Evolutionary conservation across 2,329 filamentous ascomycete genomes (phyloP).

Genomic region (Exophiala sideris): DNA sequence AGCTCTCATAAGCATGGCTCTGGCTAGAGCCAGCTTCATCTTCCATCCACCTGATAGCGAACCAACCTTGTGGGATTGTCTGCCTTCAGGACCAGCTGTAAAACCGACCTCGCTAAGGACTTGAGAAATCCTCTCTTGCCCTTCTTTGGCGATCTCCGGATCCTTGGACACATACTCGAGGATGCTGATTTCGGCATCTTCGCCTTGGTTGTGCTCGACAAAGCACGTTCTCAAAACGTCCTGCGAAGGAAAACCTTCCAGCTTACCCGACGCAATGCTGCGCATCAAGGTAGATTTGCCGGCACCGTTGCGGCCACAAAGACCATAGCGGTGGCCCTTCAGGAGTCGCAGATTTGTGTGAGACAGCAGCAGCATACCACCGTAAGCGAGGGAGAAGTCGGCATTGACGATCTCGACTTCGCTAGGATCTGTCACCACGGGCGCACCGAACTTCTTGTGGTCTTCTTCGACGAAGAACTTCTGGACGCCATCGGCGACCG

Average conservation of each 20-base stretch:
- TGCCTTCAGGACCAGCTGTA: constrained; percentile 80
- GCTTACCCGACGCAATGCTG: constrained; percentile 89
- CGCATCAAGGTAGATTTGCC: constrained; percentile 99
- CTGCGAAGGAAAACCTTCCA: constrained; percentile 92
- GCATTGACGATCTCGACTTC: constrained; percentile 97
- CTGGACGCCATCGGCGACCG: constrained; percentile 71
- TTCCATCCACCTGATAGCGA: constrained; percentile 98
- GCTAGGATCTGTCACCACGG: constrained; percentile 82
- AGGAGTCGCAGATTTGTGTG: constrained; percentile 92
- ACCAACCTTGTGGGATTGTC: constrained; percentile 85
- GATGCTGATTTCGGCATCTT: constrained; percentile 94
- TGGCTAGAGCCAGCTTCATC: constrained; percentile 96
- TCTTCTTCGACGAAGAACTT: constrained; percentile 79
- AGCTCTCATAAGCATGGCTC: constrained; percentile 95
- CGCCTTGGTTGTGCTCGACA: constrained; percentile 98
- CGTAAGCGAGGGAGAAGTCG: constrained; percentile 94
- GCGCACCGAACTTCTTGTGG: constrained; percentile 77
- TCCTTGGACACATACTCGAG: constrained; percentile 90
- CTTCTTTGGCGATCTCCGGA: constrained; percentile 75
- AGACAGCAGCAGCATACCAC: constrained; percentile 92
- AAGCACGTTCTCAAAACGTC: constrained; percentile 94
- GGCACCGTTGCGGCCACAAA: constrained; percentile 93
- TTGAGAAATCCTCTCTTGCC: constrained; percentile 72
- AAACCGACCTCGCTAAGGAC: constrained; percentile 93
- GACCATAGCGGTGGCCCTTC: constrained; percentile 95